Evolutionary conservation across 805 yeast species (phyloP).

Genomic region (Saturnispora gosingensis): DNA sequence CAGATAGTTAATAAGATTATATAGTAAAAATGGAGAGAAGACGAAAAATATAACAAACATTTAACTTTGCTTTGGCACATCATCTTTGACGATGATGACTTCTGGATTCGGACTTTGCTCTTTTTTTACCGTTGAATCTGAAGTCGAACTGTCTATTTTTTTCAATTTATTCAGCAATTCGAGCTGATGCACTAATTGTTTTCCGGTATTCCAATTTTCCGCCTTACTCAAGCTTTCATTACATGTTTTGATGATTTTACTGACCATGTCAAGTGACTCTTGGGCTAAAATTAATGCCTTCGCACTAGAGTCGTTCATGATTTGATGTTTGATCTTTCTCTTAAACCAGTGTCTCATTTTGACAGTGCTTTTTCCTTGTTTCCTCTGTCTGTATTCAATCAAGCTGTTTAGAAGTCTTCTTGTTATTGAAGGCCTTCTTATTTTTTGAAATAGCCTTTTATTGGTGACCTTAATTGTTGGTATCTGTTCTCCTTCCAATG

Average conservation of each 20-base stretch:
- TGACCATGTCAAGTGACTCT: slow-evolving; percentile 82
- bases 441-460: slow-evolving; percentile 10
- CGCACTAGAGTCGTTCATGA: slow-evolving; percentile 44
- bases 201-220: slow-evolving; percentile 56
- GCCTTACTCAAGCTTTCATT: slow-evolving; percentile 80
- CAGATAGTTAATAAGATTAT: not conserved
- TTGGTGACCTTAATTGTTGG: slow-evolving; percentile 11
- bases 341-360: slow-evolving; percentile 21
- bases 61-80: not conserved
- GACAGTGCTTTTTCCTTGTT: slow-evolving; percentile 6
- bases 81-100: slow-evolving; percentile 1
- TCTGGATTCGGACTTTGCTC: not conserved
- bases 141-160: slow-evolving; percentile 13
- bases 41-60: not conserved
- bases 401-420: slow-evolving; percentile 23
- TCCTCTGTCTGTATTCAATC: slow-evolving; percentile 18
- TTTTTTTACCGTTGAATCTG: not conserved
- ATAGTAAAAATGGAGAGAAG: not conserved
- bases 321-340: slow-evolving; percentile 22
- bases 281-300: slow-evolving; percentile 74
- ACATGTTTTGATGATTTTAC: slow-evolving; percentile 72
- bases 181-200: slow-evolving; percentile 23
- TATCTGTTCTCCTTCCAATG: slow-evolving; percentile 10
- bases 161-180: slow-evolving; percentile 22
- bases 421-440: slow-evolving; percentile 15